phyloP scores from a whole-genome alignment of 352 stramenopile species.

The Saprolegnia parasitica region DNA sequence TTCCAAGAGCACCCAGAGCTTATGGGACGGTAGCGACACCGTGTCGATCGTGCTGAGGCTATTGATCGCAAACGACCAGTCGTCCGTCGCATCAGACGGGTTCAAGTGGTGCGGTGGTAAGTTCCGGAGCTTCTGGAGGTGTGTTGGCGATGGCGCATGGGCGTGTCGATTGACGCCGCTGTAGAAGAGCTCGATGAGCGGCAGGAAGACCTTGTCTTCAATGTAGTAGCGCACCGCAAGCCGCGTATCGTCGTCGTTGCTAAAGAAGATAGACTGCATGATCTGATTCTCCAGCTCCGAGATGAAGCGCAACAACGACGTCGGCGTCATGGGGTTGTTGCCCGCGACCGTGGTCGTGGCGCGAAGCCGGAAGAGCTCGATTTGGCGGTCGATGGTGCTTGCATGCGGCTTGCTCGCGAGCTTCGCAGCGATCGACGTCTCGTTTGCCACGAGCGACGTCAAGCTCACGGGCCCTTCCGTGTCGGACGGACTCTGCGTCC shows the following conservation, averaged over 20 bases:
- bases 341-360: conserved; percentile 50
- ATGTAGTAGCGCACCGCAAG: conserved; percentile 63
- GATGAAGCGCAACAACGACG: conserved; percentile 37
- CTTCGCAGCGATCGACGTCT: conserved; percentile 46
- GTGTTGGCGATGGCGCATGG: conserved; percentile 27
- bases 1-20: conserved; percentile 67
- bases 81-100: conserved; percentile 43
- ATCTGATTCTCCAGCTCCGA: conserved; percentile 57
- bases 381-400: conserved; percentile 57
- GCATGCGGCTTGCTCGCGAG: conserved; percentile 71
- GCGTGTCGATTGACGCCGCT: conserved; percentile 28
- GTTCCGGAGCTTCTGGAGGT: conserved; percentile 54
- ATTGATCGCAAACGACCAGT: conserved; percentile 49
- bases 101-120: conserved; percentile 60
- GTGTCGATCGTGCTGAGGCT: conserved; percentile 68
- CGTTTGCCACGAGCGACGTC: conserved; percentile 41
- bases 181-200: conserved; percentile 51
- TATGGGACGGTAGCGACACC: conserved; percentile 74
- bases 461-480: conserved; percentile 54
- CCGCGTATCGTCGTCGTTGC: conserved; percentile 54
- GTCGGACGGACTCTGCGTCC: conserved; percentile 38
- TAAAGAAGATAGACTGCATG: conserved; percentile 60
- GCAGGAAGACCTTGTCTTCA: conserved; percentile 76
- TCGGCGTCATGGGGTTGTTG: conserved; percentile 39
- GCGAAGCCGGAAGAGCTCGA: conserved; percentile 45